These are phyloP conservation scores for Anthracocystis walkeri DNA, from an alignment of 1,284 basidiomycete genomes.

Conservation along the genomic window DNA sequence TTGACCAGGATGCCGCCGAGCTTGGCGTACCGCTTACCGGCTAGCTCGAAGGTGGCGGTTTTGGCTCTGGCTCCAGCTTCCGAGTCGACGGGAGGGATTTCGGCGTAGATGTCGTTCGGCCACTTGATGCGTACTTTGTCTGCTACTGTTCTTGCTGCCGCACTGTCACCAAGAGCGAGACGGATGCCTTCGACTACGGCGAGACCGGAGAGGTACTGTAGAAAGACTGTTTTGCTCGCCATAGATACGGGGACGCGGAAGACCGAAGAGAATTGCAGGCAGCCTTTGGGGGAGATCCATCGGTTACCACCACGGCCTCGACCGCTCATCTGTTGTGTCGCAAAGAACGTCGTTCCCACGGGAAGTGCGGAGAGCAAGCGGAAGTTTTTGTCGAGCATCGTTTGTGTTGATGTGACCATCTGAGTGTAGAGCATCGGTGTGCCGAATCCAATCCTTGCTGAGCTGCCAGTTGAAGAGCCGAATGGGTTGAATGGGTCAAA, in stretches of 20 bases:
- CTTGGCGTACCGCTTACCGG: conserved; percentile 60
- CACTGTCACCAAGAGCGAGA: conserved; percentile 71
- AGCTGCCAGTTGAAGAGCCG: conserved; percentile 2
- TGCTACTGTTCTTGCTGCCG: conserved; percentile 72
- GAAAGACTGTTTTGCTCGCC: conserved; percentile 82
- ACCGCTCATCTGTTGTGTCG: conserved; percentile 87
- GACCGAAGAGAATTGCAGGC: conserved; percentile 86
- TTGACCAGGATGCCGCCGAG: conserved; percentile 85
- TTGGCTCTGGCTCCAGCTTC: conserved; percentile 65
- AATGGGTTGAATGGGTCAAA: conserved; percentile 44
- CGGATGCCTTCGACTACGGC: conserved; percentile 87
- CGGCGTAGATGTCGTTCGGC: conserved; percentile 95
- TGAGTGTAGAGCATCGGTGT: conserved; percentile 87
- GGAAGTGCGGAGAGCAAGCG: conserved; percentile 79
- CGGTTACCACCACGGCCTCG: conserved; percentile 88
- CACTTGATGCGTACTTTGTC: conserved; percentile 83
- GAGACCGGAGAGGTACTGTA: conserved; percentile 93
- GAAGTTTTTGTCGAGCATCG: conserved; percentile 90
- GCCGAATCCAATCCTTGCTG: conserved; percentile 71
- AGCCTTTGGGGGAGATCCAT: conserved; percentile 93
- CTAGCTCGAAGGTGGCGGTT: conserved; percentile 71
- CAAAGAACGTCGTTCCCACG: conserved; percentile 82
- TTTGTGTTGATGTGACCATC: conserved; percentile 92
- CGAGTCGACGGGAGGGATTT: conserved; percentile 71
- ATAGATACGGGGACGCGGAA: conserved; percentile 77